These are phyloP conservation scores for Kwoniella shivajii DNA, from an alignment of 1,284 basidiomycete species.

Conservation along the genomic window DNA sequence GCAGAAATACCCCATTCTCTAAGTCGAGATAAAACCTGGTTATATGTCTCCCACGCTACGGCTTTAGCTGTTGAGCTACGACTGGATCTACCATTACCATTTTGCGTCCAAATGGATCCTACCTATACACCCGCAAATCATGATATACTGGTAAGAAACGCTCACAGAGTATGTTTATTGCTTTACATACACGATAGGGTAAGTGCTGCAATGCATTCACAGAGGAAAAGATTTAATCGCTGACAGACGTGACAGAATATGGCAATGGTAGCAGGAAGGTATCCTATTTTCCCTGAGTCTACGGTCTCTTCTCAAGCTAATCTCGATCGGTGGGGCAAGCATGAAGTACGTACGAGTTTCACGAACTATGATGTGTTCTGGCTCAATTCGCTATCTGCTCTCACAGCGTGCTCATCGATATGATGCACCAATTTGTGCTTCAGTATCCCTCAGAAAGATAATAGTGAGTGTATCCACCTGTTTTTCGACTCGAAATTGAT, in stretches of 20 bases:
- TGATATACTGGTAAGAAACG: constrained; percentile 22
- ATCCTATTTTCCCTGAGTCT: constrained; percentile 23
- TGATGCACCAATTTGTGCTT: constrained; percentile 24
- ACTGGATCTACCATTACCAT: constrained; percentile 21
- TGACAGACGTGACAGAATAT: constrained; percentile 19
- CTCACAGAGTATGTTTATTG: constrained; percentile 22
- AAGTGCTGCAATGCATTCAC: background rate
- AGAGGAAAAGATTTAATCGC: no score
- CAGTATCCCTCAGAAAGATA: constrained; percentile 25
- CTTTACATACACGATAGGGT: constrained; percentile 26
- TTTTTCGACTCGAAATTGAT: no score
- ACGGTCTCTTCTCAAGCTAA: constrained; percentile 7
- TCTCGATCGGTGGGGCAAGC: constrained; percentile 21
- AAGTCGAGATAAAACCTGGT: constrained; percentile 22
- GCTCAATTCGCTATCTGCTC: background rate
- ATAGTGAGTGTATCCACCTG: constrained; percentile 19
- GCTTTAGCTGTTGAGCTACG: constrained; percentile 21
- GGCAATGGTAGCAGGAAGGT: constrained; percentile 29
- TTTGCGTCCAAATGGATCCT: constrained; percentile 20
- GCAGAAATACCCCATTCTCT: constrained; percentile 17
- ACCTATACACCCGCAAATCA: constrained; percentile 10
- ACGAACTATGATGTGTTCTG: background rate
- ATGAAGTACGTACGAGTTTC: constrained; percentile 10
- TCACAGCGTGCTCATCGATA: constrained; percentile 13
- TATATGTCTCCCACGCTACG: constrained; percentile 23